phyloP scores from a whole-genome alignment of 2,329 filamentous ascomycete genomes.

The Neopestalotiopsis rosae region DNA sequence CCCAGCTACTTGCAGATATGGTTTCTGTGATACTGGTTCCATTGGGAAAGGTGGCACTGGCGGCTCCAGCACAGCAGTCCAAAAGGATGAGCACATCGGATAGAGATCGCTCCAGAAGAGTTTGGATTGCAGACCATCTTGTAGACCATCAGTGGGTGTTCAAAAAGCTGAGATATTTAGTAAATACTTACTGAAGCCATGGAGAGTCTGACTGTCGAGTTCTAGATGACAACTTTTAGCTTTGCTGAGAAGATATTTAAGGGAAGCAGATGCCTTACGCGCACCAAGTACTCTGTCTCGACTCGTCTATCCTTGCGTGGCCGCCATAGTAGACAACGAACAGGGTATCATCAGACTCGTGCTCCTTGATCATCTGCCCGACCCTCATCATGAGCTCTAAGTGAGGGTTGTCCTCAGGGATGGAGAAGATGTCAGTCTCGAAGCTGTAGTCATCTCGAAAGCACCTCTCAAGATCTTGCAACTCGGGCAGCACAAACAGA shows the following conservation, averaged over 20 bases:
- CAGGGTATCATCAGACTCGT: constrained; percentile 60
- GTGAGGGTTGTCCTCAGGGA: constrained; percentile 63
- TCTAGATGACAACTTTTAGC: constrained; percentile 33
- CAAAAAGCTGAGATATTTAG: constrained; percentile 19
- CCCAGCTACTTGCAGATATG: constrained; percentile 67
- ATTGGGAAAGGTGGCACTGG: constrained; percentile 63
- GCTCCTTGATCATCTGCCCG: constrained; percentile 60
- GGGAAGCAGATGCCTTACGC: constrained; percentile 46
- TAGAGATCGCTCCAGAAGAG: constrained; percentile 59
- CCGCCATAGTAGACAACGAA: constrained; percentile 66
- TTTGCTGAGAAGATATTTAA: background rate
- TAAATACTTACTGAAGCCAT: constrained; percentile 55
- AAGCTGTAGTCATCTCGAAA: constrained; percentile 61
- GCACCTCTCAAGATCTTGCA: constrained; percentile 61
- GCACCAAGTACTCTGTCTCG: constrained; percentile 65
- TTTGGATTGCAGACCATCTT: constrained; percentile 66
- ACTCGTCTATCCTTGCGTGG: constrained; percentile 64
- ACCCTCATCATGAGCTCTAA: constrained; percentile 63
- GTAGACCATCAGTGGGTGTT: constrained; percentile 15
- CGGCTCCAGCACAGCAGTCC: constrained; percentile 65
- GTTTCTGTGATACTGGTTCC: constrained; percentile 66
- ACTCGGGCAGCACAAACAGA: constrained; percentile 61
- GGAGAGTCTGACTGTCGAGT: constrained; percentile 57
- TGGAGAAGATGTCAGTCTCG: constrained; percentile 62
- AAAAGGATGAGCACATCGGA: constrained; percentile 64